phyloP scores from a whole-genome alignment of 2,329 filamentous ascomycete species.

The Sporothrix pallida region DNA sequence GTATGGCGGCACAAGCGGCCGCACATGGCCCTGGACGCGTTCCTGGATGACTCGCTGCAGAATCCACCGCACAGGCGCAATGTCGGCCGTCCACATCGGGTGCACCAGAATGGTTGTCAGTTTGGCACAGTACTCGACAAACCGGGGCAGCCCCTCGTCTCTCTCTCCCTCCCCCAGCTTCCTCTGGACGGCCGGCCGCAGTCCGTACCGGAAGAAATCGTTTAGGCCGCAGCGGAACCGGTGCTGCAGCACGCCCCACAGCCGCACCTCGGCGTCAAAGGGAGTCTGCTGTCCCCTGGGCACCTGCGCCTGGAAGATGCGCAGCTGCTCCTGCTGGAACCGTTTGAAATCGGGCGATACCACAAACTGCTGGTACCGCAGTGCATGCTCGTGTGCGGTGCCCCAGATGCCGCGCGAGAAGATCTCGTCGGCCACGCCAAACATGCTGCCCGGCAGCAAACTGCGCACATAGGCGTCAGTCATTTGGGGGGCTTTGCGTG shows the following conservation, averaged over 20 bases:
- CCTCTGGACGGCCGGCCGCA: slow-evolving; percentile 28
- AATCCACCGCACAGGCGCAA: slow-evolving; percentile 34
- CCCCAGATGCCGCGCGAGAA: slow-evolving; percentile 35
- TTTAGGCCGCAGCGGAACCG: slow-evolving; percentile 35
- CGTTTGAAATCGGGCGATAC: slow-evolving; percentile 16
- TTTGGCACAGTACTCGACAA: slow-evolving; percentile 31
- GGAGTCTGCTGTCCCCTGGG: background rate
- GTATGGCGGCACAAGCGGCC: slow-evolving; percentile 36
- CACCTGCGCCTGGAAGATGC: background rate
- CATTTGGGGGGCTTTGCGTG: background rate
- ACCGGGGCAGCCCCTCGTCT: background rate
- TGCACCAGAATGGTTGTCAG: slow-evolving; percentile 35
- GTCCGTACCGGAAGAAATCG: slow-evolving; percentile 38
- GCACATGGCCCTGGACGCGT: slow-evolving; percentile 33
- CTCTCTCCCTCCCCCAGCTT: too few relatives aligned
- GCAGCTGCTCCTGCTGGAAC: slow-evolving; percentile 10
- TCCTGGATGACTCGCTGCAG: slow-evolving; percentile 36
- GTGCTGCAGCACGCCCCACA: slow-evolving; percentile 36
- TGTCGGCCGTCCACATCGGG: slow-evolving; percentile 34
- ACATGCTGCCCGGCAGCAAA: slow-evolving; percentile 33
- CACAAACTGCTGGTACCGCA: slow-evolving; percentile 23
- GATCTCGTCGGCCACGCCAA: slow-evolving; percentile 34
- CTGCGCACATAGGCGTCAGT: slow-evolving; percentile 30
- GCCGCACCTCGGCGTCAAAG: slow-evolving; percentile 33
- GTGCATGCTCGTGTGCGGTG: slow-evolving; percentile 22